These are phyloP conservation scores for Musa troglodytarum DNA, from an alignment of 176 grass and related monocot species.

Conservation along the genomic window DNA sequence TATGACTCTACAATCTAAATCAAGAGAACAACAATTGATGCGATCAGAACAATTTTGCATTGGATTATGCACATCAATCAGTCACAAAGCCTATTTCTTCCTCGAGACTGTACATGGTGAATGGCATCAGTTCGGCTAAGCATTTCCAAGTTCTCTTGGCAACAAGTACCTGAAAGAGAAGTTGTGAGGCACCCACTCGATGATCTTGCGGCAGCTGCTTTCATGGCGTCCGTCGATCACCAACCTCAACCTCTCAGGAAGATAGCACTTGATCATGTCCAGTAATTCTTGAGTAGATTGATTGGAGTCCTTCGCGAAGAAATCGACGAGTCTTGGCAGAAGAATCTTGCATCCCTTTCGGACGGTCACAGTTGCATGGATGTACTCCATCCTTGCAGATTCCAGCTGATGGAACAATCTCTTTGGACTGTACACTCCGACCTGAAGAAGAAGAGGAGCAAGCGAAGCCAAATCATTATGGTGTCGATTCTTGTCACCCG, in stretches of 20 bases:
- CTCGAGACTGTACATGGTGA: too few species aligned
- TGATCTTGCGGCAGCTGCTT: constrained; percentile 23
- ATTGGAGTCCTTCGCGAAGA: constrained; percentile 49
- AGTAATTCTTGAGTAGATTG: constrained; percentile 36
- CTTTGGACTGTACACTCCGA: constrained; percentile 58
- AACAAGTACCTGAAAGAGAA: constrained; percentile 66
- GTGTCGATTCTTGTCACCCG: too few species aligned
- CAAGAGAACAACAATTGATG: too few species aligned
- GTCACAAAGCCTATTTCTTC: too few species aligned
- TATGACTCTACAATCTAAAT: too few species aligned
- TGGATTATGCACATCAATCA: too few species aligned
- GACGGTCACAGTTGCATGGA: constrained; percentile 48
- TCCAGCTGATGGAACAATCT: constrained; percentile 61
- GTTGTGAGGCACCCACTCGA: constrained; percentile 74
- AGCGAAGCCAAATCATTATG: too few species aligned
- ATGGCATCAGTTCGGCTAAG: neutral
- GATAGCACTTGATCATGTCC: constrained; percentile 38
- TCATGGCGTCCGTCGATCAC: constrained; percentile 28
- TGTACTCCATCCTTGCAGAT: constrained; percentile 65
- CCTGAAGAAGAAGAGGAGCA: constrained; percentile 19
- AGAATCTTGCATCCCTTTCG: constrained; percentile 40
- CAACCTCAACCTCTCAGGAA: constrained; percentile 49
- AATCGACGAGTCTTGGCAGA: constrained; percentile 59
- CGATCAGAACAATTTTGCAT: too few species aligned
- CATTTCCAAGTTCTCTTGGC: constrained; percentile 34